Conservation (phyloP, 2,329 filamentous ascomycete genomes). For the Fusarium protoensiforme region DNA sequence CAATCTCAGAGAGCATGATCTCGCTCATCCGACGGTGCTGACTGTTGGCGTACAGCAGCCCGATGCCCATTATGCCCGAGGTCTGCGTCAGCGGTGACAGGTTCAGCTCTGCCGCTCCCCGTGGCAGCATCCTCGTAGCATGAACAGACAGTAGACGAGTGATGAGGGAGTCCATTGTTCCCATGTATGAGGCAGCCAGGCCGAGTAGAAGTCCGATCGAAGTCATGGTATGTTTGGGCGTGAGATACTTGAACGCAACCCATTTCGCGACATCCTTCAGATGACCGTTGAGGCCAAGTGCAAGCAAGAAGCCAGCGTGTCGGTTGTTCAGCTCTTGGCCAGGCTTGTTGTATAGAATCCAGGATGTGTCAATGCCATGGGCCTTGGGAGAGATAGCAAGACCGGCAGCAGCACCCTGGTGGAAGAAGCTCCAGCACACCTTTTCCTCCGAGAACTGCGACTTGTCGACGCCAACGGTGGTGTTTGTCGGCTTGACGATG, state of each 20-base stretch:
- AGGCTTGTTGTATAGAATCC: slow-evolving; percentile 99
- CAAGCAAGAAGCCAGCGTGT: slow-evolving; percentile 94
- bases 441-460: slow-evolving; percentile 92
- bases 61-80: slow-evolving; percentile 96
- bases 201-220: slow-evolving; percentile 95
- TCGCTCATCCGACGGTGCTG: slow-evolving; percentile 99
- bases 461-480: slow-evolving; percentile 93
- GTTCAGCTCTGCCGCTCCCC: slow-evolving; percentile 93
- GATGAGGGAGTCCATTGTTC: slow-evolving; percentile 96
- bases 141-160: slow-evolving; percentile 95
- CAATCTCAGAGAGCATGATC: slow-evolving; percentile 97
- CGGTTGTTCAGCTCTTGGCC: slow-evolving; percentile 87
- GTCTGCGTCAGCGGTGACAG: slow-evolving; percentile 93
- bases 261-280: slow-evolving; percentile 95
- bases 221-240: slow-evolving; percentile 98
- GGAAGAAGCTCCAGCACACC: slow-evolving; percentile 98
- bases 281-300: slow-evolving; percentile 92
- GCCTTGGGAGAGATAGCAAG: slow-evolving; percentile 90
- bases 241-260: slow-evolving; percentile 99
- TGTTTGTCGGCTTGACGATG: slow-evolving; percentile 90
- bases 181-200: slow-evolving; percentile 91
- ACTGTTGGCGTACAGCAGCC: slow-evolving; percentile 91
- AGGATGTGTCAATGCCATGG: slow-evolving; percentile 95
- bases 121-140: slow-evolving; percentile 92
- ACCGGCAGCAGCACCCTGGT: slow-evolving; percentile 93